These are phyloP conservation scores for Auriculariales sp. DNA, from an alignment of 768 basidiomycete species.

Conservation along the genomic window DNA sequence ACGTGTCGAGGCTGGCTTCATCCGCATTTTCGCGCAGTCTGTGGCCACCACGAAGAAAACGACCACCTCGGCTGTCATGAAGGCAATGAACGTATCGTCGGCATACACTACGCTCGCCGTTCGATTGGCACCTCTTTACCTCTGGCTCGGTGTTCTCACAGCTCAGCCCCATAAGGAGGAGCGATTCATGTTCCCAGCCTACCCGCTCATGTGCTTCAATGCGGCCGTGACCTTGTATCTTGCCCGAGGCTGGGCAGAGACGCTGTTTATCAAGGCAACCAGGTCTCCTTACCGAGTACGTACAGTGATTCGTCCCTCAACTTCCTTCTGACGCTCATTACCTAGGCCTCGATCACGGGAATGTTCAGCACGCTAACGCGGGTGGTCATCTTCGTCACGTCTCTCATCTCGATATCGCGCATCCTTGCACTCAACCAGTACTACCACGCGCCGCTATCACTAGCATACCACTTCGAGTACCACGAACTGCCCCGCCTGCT, in stretches of 20 bases:
- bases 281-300: constrained; percentile 76
- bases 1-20: constrained; percentile 45
- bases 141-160: constrained; percentile 77
- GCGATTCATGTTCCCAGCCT: constrained; percentile 94
- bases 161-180: constrained; percentile 93
- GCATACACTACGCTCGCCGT: constrained; percentile 66
- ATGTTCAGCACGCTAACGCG: constrained; percentile 69
- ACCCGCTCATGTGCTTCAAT: constrained; percentile 85
- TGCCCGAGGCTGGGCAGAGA: constrained; percentile 76
- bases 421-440: constrained; percentile 74
- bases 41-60: constrained; percentile 37
- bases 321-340: not conserved
- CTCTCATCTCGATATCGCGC: constrained; percentile 62
- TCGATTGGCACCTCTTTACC: constrained; percentile 74
- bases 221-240: constrained; percentile 83
- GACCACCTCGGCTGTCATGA: constrained; percentile 13
- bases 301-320: constrained; percentile 3
- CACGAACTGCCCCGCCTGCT: constrained; percentile 72
- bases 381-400: constrained; percentile 47
- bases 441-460: constrained; percentile 77
- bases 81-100: constrained; percentile 19
- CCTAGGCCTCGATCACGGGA: constrained; percentile 59
- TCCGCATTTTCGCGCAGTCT: constrained; percentile 14
- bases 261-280: constrained; percentile 54
- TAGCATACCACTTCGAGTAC: constrained; percentile 56